Base-by-base conservation (phyloP, 345 rosid genomes). In the Acer campestre region DNA sequence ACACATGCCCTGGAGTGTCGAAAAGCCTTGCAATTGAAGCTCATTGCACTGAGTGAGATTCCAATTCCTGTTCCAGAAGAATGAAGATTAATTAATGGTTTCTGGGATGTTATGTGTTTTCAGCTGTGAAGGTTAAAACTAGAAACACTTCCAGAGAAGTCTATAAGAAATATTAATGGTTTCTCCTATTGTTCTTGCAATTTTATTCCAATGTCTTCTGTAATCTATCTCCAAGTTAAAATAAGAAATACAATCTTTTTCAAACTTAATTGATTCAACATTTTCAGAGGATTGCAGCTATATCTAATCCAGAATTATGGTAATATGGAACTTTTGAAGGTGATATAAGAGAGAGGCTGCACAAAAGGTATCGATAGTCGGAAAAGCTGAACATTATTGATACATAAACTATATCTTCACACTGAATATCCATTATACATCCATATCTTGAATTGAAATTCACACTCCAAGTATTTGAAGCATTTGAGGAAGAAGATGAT, bases 11-110 rank as follows among this genome's bases (percentile, higher is more conserved):
- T 18, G 84, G 82, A 46, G 73, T 79, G 69, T 42, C 44, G 14
- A 91, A 89, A 78, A 80, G 78, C 73, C 74, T 89, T 58, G 89
- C 86, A 7, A 79, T 89, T 67, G 89, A 87, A 83, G 92, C 85
- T 67, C 74, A 86, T 35, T 87, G 92, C 76, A 77, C 83, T 11
- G 65, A 61, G 20, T 76, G 74, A 81, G 61, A 73, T 46, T 75
- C 23, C 22, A 73, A 0, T 38, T 25, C 58, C 9, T 29, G 69
- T 25, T 44, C 29, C 58, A 20, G 35, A n/a, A 0, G 58, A 31
- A 38, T 22, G 35, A 75, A 2, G 48, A 40, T 7, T 12, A 29
- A 11, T 27, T 42, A n/a, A 68, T 62, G 62, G 46, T 44, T 40
- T 14, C 76, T 73, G 76, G 31, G 14, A 49, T 61, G 64, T 12